Conservation (phyloP, 2,329 filamentous ascomycete species). For the Colletotrichum trifolii region DNA sequence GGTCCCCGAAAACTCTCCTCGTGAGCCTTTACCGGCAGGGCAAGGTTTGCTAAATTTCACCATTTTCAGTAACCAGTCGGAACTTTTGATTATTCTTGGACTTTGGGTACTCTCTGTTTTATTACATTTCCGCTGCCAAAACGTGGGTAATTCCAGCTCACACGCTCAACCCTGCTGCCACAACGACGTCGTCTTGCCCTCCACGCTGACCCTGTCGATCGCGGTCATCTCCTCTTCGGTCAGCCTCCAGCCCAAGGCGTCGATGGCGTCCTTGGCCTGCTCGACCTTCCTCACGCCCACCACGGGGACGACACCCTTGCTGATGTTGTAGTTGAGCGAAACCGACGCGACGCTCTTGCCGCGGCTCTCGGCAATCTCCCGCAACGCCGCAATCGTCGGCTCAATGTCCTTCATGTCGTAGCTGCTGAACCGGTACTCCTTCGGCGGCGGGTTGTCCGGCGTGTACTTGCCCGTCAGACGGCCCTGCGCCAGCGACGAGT, state of each 20-base stretch:
- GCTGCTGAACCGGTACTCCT: conserved; percentile 4
- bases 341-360: background rate
- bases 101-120: background rate
- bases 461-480: background rate
- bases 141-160: background rate
- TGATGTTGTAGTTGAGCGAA: conserved; percentile 10
- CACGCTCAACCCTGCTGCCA: background rate
- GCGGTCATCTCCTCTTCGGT: background rate
- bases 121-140: background rate
- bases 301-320: background rate
- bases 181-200: background rate
- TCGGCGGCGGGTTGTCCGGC: background rate
- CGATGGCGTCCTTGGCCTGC: background rate
- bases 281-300: background rate
- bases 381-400: background rate
- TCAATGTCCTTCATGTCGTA: conserved; percentile 3
- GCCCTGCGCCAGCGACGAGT: conserved; percentile 1
- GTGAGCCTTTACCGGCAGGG: too few species aligned
- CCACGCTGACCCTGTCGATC: conserved; percentile 2
- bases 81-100: background rate
- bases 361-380: background rate
- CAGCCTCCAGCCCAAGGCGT: background rate
- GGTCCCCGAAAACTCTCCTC: too few species aligned
- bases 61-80: too few species aligned
- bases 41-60: too few species aligned